Conservation (phyloP, 2,329 filamentous ascomycete genomes). For the Aspergillus sp. region DNA sequence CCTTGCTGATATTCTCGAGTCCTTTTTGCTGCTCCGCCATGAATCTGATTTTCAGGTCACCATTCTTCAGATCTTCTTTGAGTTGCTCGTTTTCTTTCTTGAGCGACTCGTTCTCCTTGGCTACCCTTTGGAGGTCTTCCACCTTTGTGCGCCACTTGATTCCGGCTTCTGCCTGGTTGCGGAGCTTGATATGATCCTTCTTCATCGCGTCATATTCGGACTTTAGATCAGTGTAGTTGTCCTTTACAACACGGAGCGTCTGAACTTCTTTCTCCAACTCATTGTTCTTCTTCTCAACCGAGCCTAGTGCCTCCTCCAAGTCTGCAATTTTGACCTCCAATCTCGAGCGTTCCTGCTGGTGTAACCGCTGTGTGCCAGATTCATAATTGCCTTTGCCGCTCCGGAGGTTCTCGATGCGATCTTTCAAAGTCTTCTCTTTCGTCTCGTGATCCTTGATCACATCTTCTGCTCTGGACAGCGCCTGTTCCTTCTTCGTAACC, state of each 20-base stretch:
- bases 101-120: constrained; percentile 54
- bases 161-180: constrained; percentile 39
- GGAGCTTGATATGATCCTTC: constrained; percentile 44
- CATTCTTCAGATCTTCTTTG: constrained; percentile 52
- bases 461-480: constrained; percentile 1
- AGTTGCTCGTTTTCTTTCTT: constrained; percentile 52
- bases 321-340: constrained; percentile 69
- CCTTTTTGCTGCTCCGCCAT: constrained; percentile 47
- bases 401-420: constrained; percentile 56
- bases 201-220: constrained; percentile 55
- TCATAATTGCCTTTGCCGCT: constrained; percentile 53
- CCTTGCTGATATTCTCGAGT: constrained; percentile 49
- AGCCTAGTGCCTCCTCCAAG: constrained; percentile 69
- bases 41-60: constrained; percentile 47
- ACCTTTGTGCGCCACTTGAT: constrained; percentile 24
- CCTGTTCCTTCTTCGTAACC: not conserved
- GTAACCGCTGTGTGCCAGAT: constrained; percentile 49
- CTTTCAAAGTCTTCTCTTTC: constrained; percentile 25
- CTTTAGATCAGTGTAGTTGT: constrained; percentile 50
- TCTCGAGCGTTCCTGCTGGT: constrained; percentile 62
- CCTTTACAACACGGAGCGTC: constrained; percentile 52
- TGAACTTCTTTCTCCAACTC: constrained; percentile 52
- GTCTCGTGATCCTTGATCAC: not conserved
- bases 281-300: constrained; percentile 51
- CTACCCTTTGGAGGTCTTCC: constrained; percentile 53